phyloP scores from a whole-genome alignment of 2,329 filamentous ascomycete species.

The Penicillium sp. region DNA sequence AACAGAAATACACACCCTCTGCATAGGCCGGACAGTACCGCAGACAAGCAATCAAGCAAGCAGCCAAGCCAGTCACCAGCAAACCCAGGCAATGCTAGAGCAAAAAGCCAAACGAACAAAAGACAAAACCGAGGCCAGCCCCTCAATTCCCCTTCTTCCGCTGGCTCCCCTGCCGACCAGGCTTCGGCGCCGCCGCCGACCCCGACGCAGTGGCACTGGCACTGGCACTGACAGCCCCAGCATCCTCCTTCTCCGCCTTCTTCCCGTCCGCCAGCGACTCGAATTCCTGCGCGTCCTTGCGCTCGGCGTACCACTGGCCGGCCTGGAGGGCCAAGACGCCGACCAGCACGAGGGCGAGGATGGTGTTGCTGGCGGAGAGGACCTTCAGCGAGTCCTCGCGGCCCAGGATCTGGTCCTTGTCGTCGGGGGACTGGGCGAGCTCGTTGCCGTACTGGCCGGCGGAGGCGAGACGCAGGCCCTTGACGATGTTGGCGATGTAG shows the following conservation, averaged over 20 bases:
- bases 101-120: constrained; percentile 4
- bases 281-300: constrained; percentile 80
- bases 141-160: constrained; percentile 27
- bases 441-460: constrained; percentile 63
- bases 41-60: neutral
- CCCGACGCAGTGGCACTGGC: constrained; percentile 8
- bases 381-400: constrained; percentile 89
- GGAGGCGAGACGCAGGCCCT: constrained; percentile 81
- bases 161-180: constrained; percentile 19
- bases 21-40: neutral
- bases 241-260: constrained; percentile 44
- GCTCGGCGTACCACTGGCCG: constrained; percentile 97
- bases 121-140: no score
- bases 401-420: constrained; percentile 67
- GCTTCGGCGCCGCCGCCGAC: constrained; percentile 12
- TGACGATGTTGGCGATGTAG: constrained; percentile 94
- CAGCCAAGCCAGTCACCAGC: neutral
- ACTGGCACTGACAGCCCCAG: constrained; percentile 1
- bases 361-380: constrained; percentile 90
- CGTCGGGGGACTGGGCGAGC: constrained; percentile 41
- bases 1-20: neutral
- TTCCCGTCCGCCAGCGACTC: constrained; percentile 51
- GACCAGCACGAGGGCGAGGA: constrained; percentile 85
- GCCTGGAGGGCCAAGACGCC: constrained; percentile 91
- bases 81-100: no score